A percentile compares a stretch with the other conserved stretches of the same genome.
Evolutionary conservation across 306 rosid species (phyloP).

Genomic region (Cicer cuneatum): DNA sequence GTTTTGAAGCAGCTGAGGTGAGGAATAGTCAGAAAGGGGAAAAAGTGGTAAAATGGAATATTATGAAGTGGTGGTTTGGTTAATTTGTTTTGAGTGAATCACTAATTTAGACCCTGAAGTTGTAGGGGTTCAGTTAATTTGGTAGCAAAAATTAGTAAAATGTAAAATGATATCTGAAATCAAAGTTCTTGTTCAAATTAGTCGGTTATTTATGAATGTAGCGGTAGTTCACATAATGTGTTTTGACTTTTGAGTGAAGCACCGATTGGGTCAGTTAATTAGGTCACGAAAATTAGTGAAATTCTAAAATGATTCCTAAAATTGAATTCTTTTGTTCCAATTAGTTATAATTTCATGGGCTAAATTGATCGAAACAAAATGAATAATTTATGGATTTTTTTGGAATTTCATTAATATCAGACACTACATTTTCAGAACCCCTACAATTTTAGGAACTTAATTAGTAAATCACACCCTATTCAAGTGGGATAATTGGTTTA

Average conservation of each 20-base stretch:
- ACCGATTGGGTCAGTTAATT: background rate
- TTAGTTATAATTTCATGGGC: background rate
- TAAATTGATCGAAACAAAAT: background rate
- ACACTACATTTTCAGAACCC: background rate
- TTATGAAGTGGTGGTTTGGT: slow-evolving; percentile 2
- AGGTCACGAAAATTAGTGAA: background rate
- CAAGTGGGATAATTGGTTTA: background rate
- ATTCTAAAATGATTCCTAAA: background rate
- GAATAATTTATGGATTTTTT: background rate
- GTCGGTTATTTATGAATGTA: no score
- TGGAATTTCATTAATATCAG: background rate
- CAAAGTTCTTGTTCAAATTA: background rate
- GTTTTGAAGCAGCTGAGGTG: slow-evolving; percentile 10
- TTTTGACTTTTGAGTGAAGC: background rate
- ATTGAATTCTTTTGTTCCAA: background rate
- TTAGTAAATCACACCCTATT: background rate
- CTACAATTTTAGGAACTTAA: background rate
- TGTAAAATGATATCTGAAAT: background rate
- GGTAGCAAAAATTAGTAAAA: background rate
- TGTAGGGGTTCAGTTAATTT: background rate
- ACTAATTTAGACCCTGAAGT: background rate
- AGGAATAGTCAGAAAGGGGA: background rate
- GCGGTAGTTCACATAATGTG: no score
- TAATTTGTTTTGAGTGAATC: slow-evolving; percentile 10
- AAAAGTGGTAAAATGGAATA: background rate